Percentiles rank a stretch among this genome's conserved stretches.
Conservation (phyloP, 805 yeast species). For the Cyberlindnera petersonii region DNA sequence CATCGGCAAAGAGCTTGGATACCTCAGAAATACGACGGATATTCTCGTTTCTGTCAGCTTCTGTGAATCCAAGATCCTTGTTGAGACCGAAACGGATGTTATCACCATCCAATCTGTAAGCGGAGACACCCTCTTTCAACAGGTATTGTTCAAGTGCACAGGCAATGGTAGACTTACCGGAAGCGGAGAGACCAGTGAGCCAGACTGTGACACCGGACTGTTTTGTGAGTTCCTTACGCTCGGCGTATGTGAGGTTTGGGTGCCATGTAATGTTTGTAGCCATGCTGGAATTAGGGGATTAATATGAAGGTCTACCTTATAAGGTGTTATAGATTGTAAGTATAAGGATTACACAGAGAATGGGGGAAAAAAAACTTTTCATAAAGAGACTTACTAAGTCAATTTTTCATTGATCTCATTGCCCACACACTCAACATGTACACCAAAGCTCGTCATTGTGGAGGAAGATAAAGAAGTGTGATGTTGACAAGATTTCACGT, state of each 20-base stretch:
- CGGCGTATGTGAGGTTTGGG: slow-evolving; percentile 77
- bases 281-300: too few species aligned
- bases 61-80: slow-evolving; percentile 91
- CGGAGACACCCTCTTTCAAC: slow-evolving; percentile 60
- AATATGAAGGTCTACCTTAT: too few species aligned
- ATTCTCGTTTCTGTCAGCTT: slow-evolving; percentile 89
- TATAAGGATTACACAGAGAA: too few species aligned
- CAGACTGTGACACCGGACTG: slow-evolving; percentile 90
- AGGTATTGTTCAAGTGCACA: slow-evolving; percentile 87
- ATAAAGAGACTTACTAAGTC: neutral
- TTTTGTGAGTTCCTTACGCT: slow-evolving; percentile 65
- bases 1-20: slow-evolving; percentile 87
- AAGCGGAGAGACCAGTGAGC: slow-evolving; percentile 94
- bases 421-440: too few species aligned
- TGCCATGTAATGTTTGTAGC: slow-evolving; percentile 98
- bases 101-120: slow-evolving; percentile 93
- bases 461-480: slow-evolving; percentile 4
- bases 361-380: neutral
- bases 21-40: slow-evolving; percentile 95
- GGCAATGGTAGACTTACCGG: slow-evolving; percentile 88
- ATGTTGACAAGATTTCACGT: slow-evolving; percentile 29
- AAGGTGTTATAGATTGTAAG: too few species aligned
- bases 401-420: too few species aligned
- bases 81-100: slow-evolving; percentile 92
- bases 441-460: slow-evolving; percentile 10